Conservation (phyloP, 495 filamentous ascomycete genomes). For the Hyaloscypha finlandica region DNA sequence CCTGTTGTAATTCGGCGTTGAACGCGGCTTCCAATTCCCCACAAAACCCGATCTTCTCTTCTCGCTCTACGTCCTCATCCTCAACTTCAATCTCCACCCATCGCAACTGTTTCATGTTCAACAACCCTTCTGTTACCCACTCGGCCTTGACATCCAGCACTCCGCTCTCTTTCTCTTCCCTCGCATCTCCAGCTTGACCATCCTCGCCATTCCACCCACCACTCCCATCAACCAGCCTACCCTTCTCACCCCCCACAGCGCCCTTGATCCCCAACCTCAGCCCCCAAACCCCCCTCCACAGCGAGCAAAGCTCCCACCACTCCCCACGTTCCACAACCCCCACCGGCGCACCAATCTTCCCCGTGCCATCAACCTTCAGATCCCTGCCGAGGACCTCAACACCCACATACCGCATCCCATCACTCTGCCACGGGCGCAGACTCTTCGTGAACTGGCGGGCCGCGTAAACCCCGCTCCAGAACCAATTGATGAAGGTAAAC, state of each 20-base stretch:
- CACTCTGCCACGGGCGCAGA: conserved; percentile 18
- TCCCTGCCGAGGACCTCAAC: conserved; percentile 25
- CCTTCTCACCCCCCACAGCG: not conserved
- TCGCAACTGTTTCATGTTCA: not conserved
- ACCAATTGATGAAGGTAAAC: conserved; percentile 28
- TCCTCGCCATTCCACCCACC: conserved; percentile 5
- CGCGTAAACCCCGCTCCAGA: conserved; percentile 24
- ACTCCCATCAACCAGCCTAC: conserved; percentile 30
- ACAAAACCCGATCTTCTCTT: conserved; percentile 10
- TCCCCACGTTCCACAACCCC: not conserved
- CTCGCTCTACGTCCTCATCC: conserved; percentile 5
- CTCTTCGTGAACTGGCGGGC: conserved; percentile 12
- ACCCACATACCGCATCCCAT: conserved; percentile 9
- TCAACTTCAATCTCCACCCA: conserved; percentile 16
- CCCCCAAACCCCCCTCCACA: conserved; percentile 19
- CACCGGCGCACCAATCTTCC: not conserved
- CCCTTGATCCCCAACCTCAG: conserved; percentile 22
- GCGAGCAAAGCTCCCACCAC: conserved; percentile 20
- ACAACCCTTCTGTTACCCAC: conserved; percentile 8
- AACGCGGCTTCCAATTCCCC: conserved; percentile 1
- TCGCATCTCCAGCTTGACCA: conserved; percentile 23
- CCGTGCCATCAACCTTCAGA: conserved; percentile 8
- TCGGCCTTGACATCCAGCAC: conserved; percentile 11
- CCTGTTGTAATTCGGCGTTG: not conserved
- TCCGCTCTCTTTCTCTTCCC: not conserved